Evolutionary conservation across 2,329 filamentous ascomycete genomes (phyloP).

Genomic region (Reticulascus tulasneorum): DNA sequence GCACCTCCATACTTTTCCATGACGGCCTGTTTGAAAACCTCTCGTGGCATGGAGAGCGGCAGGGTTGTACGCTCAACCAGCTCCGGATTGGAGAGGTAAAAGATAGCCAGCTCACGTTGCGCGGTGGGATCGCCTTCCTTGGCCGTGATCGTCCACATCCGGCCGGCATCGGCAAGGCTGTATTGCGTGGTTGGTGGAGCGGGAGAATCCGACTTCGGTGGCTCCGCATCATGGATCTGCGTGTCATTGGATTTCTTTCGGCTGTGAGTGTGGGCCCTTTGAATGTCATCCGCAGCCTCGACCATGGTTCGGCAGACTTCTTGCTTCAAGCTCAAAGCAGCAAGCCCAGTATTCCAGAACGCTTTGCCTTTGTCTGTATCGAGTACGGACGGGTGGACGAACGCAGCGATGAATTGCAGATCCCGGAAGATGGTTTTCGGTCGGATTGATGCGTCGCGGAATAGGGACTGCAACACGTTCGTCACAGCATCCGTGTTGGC

Average conservation of each 20-base stretch:
- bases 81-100: constrained; percentile 90
- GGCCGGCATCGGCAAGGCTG: constrained; percentile 74
- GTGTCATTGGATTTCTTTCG: constrained; percentile 42
- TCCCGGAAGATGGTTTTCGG: constrained; percentile 79
- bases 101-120: constrained; percentile 86
- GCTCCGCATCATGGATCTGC: constrained; percentile 16
- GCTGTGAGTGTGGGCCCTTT: constrained; percentile 60
- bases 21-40: constrained; percentile 86
- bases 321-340: constrained; percentile 82
- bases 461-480: constrained; percentile 62
- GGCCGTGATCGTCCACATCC: constrained; percentile 89
- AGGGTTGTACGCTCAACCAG: constrained; percentile 75
- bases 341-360: constrained; percentile 86
- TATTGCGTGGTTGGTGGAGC: constrained; percentile 56
- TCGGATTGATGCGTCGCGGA: constrained; percentile 64
- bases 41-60: constrained; percentile 76
- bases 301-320: constrained; percentile 80
- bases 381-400: constrained; percentile 57
- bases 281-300: constrained; percentile 53
- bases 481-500: constrained; percentile 63
- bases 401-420: constrained; percentile 68
- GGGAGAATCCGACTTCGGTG: constrained; percentile 25
- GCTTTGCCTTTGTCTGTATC: constrained; percentile 68
- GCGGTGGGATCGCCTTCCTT: constrained; percentile 87
- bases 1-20: constrained; percentile 63